These are phyloP conservation scores for Daedalea quercina DNA, from an alignment of 768 basidiomycete species.

Conservation along the genomic window DNA sequence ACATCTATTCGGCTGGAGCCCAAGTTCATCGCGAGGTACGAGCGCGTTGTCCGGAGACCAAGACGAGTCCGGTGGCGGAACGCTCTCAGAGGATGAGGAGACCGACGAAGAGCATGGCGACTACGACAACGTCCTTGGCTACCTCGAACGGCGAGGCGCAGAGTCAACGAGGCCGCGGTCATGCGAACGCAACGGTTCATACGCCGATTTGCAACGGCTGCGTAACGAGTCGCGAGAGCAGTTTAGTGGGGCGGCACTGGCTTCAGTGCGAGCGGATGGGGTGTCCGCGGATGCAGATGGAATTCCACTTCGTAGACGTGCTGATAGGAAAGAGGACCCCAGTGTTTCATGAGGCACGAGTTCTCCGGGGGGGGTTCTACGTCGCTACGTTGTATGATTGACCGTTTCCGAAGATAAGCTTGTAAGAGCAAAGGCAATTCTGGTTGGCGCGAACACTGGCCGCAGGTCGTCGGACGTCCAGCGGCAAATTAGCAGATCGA, in stretches of 20 bases:
- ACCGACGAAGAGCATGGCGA: constrained; percentile 92
- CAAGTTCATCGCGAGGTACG: constrained; percentile 56
- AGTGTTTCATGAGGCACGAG: too few species aligned
- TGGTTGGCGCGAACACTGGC: too few species aligned
- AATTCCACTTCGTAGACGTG: too few species aligned
- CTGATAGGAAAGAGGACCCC: too few species aligned
- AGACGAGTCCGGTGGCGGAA: constrained; percentile 48
- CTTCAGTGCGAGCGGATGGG: neutral
- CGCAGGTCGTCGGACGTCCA: too few species aligned
- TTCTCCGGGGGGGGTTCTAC: too few species aligned
- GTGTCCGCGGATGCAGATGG: too few species aligned
- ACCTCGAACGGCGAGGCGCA: constrained; percentile 48
- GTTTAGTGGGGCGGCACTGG: constrained; percentile 13
- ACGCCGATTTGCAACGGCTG: constrained; percentile 67
- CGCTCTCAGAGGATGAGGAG: constrained; percentile 68
- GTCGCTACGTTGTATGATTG: too few species aligned
- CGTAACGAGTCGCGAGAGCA: constrained; percentile 40
- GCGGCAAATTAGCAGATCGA: too few species aligned
- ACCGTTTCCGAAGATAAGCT: too few species aligned
- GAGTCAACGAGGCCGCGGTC: constrained; percentile 21
- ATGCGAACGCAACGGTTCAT: constrained; percentile 26
- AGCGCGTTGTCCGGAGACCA: constrained; percentile 77
- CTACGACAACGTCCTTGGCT: constrained; percentile 81
- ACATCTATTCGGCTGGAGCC: constrained; percentile 87
- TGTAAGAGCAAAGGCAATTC: too few species aligned